Evolutionary conservation across 306 rosid genomes (phyloP), one percentile per base, ranked within the genome.

Genomic region (Coriaria nepalensis): DNA sequence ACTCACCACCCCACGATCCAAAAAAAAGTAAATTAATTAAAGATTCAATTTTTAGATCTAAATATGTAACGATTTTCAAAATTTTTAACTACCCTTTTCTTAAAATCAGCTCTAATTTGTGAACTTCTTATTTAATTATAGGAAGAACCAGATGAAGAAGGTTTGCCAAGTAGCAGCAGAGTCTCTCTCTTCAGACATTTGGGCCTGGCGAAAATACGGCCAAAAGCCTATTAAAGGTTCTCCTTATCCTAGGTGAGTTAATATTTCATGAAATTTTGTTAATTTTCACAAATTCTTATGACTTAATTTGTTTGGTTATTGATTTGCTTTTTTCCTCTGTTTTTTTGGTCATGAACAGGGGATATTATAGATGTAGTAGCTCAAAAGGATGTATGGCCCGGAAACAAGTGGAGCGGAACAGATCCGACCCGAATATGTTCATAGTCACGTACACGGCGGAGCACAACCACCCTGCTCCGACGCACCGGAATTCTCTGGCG

Each of bases 201-300:
- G 97, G 97, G 95, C 97, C 47, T 90, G 97, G 97, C 64, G 97
- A 42, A 90, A 90, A 67, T 90, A 90, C 57, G 97, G 97, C 1
- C 97, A 90, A 53, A 90, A 90, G 73, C 97, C 97, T 64, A 90
- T 90, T 13, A 90, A 90, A 54, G 97, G 97, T 14, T 90, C 97
- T 56, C 97, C 95, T 49, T 84, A 78, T 78, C 97, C 97, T 49
- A 84, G 97, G 97, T 90, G 43, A 8, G 60, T 39, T 40, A 11
- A 35, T 7, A 40, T 43, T 50, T 59, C 42, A 38, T 33, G 34
- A 47, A 10, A 8, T 49, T 8, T 20, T 20, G 2, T 33, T 33
- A 13, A 34, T 33, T 33, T 33, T 49, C 4, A 9, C 10, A 53
- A 37, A 4, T 42, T 6, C 43, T 52, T 56, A 10, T 37, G 55